A percentile compares a stretch with the other conserved stretches of the same genome.
Evolutionary conservation across 345 rosid species (phyloP).

Genomic region (Firmiana major): DNA sequence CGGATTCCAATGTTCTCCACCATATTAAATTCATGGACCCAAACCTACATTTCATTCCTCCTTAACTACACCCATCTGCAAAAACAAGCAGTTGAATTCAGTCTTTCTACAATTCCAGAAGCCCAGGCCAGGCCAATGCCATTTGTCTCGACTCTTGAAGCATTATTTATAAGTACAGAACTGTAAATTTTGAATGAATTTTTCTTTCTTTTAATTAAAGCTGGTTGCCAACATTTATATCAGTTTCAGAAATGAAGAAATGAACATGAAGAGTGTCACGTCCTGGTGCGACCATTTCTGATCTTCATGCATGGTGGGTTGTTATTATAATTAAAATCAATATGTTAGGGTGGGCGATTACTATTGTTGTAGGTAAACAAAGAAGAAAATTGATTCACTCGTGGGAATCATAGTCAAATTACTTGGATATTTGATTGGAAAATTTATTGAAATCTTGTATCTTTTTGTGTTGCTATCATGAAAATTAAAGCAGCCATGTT

Average conservation of each 20-base stretch:
- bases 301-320: background rate
- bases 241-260: background rate
- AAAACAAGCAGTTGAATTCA: background rate
- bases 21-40: background rate
- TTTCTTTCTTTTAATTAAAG: no score
- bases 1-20: background rate
- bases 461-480: background rate
- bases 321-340: background rate
- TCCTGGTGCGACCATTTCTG: background rate
- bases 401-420: constrained; percentile 5
- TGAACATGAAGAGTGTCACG: background rate
- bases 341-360: background rate
- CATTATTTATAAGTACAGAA: background rate
- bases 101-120: background rate
- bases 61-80: background rate
- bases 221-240: background rate
- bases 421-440: constrained; percentile 7
- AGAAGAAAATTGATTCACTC: background rate
- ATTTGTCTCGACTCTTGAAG: background rate
- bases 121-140: no score
- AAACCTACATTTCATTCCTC: background rate
- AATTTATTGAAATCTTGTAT: background rate
- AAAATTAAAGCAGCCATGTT: background rate
- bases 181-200: background rate
- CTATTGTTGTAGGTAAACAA: background rate